Evolutionary conservation across 805 yeast species (phyloP).

Genomic region (Starmerella potacharoeniae): DNA sequence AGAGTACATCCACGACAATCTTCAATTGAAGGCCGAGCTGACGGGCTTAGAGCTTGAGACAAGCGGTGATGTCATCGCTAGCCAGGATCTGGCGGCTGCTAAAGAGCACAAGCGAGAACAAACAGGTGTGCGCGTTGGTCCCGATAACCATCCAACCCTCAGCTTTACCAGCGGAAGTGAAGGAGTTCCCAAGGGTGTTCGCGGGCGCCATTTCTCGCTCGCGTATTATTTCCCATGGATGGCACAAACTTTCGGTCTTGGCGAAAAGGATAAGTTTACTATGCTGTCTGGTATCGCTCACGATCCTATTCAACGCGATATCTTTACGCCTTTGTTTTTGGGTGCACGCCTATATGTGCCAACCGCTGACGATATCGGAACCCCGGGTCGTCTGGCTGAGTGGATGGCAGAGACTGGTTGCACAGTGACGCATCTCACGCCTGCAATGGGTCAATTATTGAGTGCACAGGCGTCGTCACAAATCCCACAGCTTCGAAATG

Average conservation of each 20-base stretch:
- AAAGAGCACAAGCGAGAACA: slow-evolving; percentile 45
- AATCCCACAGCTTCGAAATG: slow-evolving; percentile 80
- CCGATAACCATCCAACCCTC: slow-evolving; percentile 93
- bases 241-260: slow-evolving; percentile 71
- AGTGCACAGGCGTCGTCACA: slow-evolving; percentile 90
- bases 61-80: slow-evolving; percentile 48
- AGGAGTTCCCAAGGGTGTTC: slow-evolving; percentile 97
- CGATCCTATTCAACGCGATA: slow-evolving; percentile 98
- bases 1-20: slow-evolving; percentile 60
- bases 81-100: slow-evolving; percentile 23
- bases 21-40: slow-evolving; percentile 59
- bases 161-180: slow-evolving; percentile 97
- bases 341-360: slow-evolving; percentile 93
- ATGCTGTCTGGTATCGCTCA: slow-evolving; percentile 99
- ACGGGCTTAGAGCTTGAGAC: slow-evolving; percentile 68
- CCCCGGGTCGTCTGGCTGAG: slow-evolving; percentile 93
- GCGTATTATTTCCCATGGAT: slow-evolving; percentile 99
- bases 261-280: slow-evolving; percentile 77
- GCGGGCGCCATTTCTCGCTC: slow-evolving; percentile 92
- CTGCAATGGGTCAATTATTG: slow-evolving; percentile 97
- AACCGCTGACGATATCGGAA: slow-evolving; percentile 93
- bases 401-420: slow-evolving; percentile 93
- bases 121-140: slow-evolving; percentile 89
- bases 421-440: slow-evolving; percentile 94
- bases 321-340: slow-evolving; percentile 91